These are phyloP conservation scores for Acanthamoeba healyi DNA, from an alignment of 208 protist species.

Conservation along the genomic window DNA sequence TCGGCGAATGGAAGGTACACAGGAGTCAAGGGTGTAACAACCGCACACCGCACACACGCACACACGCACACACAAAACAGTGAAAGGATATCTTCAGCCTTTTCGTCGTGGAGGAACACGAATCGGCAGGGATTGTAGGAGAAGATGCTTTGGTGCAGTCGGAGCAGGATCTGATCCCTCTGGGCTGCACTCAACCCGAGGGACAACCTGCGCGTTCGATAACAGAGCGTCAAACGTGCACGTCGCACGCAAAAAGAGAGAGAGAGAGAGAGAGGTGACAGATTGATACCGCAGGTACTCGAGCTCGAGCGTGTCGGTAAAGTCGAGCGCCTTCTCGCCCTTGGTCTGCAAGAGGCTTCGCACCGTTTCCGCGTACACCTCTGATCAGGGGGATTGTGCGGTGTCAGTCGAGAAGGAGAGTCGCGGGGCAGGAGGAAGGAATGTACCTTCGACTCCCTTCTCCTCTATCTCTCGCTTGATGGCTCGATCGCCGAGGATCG, in stretches of 20 bases:
- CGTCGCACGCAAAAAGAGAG: too few species aligned
- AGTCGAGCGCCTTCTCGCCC: constrained; percentile 54
- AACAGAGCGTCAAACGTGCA: neutral
- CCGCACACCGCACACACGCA: neutral
- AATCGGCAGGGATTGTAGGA: constrained; percentile 65
- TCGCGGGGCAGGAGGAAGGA: too few species aligned
- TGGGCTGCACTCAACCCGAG: constrained; percentile 41
- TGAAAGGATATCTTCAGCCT: constrained; percentile 67
- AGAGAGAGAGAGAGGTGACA: neutral
- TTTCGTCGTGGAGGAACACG: constrained; percentile 66
- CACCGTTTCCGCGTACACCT: constrained; percentile 23
- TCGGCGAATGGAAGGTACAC: constrained; percentile 4
- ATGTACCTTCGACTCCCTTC: constrained; percentile 1
- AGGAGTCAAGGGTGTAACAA: neutral
- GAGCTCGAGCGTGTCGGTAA: constrained; percentile 64
- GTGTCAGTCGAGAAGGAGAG: too few species aligned
- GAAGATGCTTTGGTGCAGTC: constrained; percentile 35
- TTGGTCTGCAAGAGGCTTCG: neutral
- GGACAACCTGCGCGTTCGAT: neutral
- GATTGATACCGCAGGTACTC: constrained; percentile 10
- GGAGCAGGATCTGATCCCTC: constrained; percentile 53
- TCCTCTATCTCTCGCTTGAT: neutral
- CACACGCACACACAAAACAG: neutral
- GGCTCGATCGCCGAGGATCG: constrained; percentile 28
- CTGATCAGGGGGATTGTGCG: neutral